Base-by-base conservation (phyloP, 2,329 filamentous ascomycete genomes). In the Pseudophaeomoniella oleicola region DNA sequence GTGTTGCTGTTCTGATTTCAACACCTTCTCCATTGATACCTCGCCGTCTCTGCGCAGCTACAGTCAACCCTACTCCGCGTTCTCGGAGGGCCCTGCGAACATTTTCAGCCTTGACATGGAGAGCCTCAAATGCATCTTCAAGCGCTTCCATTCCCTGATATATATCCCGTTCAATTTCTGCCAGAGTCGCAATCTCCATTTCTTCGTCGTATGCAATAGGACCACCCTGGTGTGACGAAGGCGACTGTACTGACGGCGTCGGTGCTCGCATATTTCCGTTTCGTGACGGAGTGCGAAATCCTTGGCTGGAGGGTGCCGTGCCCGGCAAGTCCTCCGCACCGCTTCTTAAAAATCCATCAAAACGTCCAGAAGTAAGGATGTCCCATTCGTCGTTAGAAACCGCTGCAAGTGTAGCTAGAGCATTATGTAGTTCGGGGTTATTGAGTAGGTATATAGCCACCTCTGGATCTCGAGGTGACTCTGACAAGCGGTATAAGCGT, bases 331-430 rank as follows among this genome's bases (percentile, higher is more conserved):
- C 65, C 44, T 94, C 87, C 4, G 84, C 85, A 15, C 88, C 88
- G 32, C 85, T 93, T 75, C 88, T 93, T 14, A 94, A 68, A 59
- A 96, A 96, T 3, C 88, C 88, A 52, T 94, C 87, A 49, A 96
- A 96, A 17, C 88, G 81, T 17, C 88, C 88, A 0, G 88, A 94
- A 3, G 81, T 84, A 10, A 96, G 68, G 38, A 96, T 93, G 43
- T 94, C 88, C 88, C 88, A 96, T 57, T 96, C 88, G n/a, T 83
- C 81, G 33, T 78, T 73, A 52, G 81, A 90, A 47, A 96, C 90
- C 36, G 87, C 84, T 22, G 82, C 78, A 35, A 94, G 69, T 0
- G 88, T 94, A 30, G 84, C 78, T 3, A 96, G 73, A 19, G 94
- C 75, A 50, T 90, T 81, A 55, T 96, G 88, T 34, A 90, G 74